Evolutionary conservation across 2,329 filamentous ascomycete species (phyloP).

Genomic region (Talaromyces sp.): DNA sequence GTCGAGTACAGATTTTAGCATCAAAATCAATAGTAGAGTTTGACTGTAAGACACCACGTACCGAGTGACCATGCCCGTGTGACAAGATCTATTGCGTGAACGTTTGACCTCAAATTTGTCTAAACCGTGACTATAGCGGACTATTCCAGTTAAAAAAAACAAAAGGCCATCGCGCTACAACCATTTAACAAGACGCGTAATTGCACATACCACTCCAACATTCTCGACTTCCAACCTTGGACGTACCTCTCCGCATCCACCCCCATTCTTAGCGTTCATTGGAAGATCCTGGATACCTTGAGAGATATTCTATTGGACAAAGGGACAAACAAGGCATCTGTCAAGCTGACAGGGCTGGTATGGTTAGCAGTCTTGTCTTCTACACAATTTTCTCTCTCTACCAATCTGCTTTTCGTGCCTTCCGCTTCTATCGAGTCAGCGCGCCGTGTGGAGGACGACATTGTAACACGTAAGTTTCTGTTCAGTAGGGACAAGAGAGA

Average conservation of each 20-base stretch:
- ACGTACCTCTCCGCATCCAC: conserved; percentile 11
- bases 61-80: no score
- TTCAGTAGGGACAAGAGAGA: conserved; percentile 4
- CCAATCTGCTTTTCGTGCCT: background rate
- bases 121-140: background rate
- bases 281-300: conserved; percentile 8
- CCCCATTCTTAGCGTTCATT: conserved; percentile 7
- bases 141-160: background rate
- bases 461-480: background rate
- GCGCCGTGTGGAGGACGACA: conserved; percentile 4
- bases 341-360: background rate
- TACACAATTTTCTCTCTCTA: background rate
- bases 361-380: background rate
- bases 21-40: no score
- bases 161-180: background rate
- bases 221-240: conserved; percentile 1
- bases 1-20: no score
- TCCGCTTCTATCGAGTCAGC: background rate
- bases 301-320: conserved; percentile 2
- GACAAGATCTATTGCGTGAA: background rate
- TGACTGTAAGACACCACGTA: no score
- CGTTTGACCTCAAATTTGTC: background rate
- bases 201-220: conserved; percentile 15
- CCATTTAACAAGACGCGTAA: background rate
- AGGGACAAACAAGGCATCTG: background rate